These are phyloP conservation scores for Asterochloris erici DNA, from an alignment of 139 green algal species.

Conservation along the genomic window DNA sequence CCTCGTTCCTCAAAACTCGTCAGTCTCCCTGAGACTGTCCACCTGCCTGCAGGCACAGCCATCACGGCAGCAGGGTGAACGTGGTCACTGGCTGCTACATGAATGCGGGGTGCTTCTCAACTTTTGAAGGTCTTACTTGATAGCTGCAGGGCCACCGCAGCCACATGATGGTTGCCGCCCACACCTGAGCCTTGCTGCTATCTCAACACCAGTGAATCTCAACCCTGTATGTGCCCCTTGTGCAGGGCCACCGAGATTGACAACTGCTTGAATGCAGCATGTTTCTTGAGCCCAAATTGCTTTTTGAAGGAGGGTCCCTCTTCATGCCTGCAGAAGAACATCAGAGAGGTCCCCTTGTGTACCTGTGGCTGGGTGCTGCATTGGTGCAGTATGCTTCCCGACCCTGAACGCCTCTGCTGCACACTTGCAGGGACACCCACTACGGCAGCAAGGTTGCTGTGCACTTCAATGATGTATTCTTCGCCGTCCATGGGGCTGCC, in stretches of 20 bases:
- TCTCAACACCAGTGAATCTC: too few species aligned
- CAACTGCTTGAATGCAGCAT: background rate
- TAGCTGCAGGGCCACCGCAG: too few species aligned
- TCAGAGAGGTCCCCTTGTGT: background rate
- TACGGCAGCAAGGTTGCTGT: constrained; percentile 35
- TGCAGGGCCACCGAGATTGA: background rate
- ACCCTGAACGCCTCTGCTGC: background rate
- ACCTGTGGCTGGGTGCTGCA: background rate
- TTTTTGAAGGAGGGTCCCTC: background rate
- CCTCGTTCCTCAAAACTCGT: too few species aligned
- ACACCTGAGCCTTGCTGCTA: too few species aligned
- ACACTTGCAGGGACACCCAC: constrained; percentile 20
- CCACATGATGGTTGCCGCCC: too few species aligned
- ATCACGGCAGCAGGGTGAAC: too few species aligned
- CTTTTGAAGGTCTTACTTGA: too few species aligned
- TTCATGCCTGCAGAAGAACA: background rate
- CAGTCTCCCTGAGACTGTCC: too few species aligned
- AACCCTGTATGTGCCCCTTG: background rate
- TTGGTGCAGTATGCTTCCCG: background rate
- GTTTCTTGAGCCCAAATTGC: background rate
- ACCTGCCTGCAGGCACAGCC: too few species aligned
- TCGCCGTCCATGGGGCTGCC: constrained; percentile 45
- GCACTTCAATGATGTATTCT: constrained; percentile 63
- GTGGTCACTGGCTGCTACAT: too few species aligned
- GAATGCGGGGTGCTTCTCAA: too few species aligned